Evolutionary conservation across 1,284 basidiomycete species (phyloP).

Genomic region (Ustilago shanxiensis): DNA sequence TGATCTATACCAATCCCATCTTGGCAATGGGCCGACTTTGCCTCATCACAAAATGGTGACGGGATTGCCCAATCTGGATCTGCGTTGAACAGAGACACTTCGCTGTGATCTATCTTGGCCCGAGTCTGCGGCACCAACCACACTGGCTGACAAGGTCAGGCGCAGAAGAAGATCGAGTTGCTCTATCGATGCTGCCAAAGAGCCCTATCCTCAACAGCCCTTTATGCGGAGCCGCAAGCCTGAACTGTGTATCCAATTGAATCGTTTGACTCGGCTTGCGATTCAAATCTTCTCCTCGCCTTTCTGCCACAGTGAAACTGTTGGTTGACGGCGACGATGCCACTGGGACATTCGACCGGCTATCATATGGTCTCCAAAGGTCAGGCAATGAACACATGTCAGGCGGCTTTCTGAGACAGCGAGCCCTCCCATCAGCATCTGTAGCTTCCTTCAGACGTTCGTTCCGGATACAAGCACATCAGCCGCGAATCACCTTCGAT

Average conservation of each 20-base stretch:
- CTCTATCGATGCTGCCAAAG: too few relatives aligned
- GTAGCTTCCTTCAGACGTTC: not conserved
- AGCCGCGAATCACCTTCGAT: not conserved
- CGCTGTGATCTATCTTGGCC: not conserved
- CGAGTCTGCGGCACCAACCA: conserved; percentile 3
- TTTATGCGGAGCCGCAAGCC: too few relatives aligned
- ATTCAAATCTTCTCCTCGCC: too few relatives aligned
- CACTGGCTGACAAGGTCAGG: too few relatives aligned
- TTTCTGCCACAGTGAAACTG: too few relatives aligned
- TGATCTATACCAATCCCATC: not conserved
- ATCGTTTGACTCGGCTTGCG: too few relatives aligned
- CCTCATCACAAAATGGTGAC: not conserved
- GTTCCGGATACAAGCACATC: not conserved
- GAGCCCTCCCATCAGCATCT: not conserved
- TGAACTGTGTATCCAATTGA: too few relatives aligned
- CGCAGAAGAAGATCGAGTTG: too few relatives aligned
- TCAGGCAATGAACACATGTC: not conserved
- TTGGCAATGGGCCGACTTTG: not conserved
- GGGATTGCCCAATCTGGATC: not conserved
- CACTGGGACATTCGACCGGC: too few relatives aligned
- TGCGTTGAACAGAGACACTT: conserved; percentile 10
- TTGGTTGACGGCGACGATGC: not conserved
- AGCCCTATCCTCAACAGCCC: too few relatives aligned
- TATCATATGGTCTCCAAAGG: not conserved
- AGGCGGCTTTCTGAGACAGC: not conserved